phyloP scores from a whole-genome alignment of 2,329 filamentous ascomycete genomes.

The Clathrospora elynae region DNA sequence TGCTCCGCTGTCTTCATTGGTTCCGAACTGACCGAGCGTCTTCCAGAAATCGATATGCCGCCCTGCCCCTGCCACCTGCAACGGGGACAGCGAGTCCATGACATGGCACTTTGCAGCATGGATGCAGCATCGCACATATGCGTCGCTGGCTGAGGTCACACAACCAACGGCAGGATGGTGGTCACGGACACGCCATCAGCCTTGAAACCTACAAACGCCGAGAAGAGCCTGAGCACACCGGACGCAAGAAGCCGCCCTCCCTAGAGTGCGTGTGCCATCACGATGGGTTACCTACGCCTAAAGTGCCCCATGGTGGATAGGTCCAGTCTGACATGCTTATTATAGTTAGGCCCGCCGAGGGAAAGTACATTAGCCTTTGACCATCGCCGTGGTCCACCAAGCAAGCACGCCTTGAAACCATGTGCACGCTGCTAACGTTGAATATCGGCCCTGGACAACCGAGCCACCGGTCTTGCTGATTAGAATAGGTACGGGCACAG shows the following conservation, averaged over 20 bases:
- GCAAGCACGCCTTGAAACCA: constrained; percentile 42
- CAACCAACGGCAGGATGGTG: constrained; percentile 38
- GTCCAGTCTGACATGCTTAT: constrained; percentile 20
- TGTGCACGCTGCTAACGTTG: constrained; percentile 30
- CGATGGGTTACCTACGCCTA: constrained; percentile 32
- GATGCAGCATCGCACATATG: constrained; percentile 36
- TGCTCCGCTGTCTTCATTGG: constrained; percentile 27
- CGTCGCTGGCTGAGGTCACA: constrained; percentile 29
- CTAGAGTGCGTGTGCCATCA: constrained; percentile 34
- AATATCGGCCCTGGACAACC: constrained; percentile 17
- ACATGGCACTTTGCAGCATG: constrained; percentile 27
- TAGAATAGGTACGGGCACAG: constrained; percentile 16
- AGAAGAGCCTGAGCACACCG: constrained; percentile 22
- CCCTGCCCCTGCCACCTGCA: constrained; percentile 29
- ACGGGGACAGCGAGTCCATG: constrained; percentile 28
- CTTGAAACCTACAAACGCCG: constrained; percentile 23
- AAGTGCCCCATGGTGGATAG: constrained; percentile 15
- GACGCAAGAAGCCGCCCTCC: constrained; percentile 24
- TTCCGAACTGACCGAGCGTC: constrained; percentile 31
- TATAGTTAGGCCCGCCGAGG: constrained; percentile 33
- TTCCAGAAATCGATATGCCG: constrained; percentile 43
- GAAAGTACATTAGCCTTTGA: constrained; percentile 29
- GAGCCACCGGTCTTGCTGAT: constrained; percentile 24
- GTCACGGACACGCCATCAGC: constrained; percentile 32
- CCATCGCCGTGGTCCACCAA: constrained; percentile 25